Evolutionary conservation across 805 yeast genomes (phyloP).

Genomic region (Metschnikowia dekortorum): DNA sequence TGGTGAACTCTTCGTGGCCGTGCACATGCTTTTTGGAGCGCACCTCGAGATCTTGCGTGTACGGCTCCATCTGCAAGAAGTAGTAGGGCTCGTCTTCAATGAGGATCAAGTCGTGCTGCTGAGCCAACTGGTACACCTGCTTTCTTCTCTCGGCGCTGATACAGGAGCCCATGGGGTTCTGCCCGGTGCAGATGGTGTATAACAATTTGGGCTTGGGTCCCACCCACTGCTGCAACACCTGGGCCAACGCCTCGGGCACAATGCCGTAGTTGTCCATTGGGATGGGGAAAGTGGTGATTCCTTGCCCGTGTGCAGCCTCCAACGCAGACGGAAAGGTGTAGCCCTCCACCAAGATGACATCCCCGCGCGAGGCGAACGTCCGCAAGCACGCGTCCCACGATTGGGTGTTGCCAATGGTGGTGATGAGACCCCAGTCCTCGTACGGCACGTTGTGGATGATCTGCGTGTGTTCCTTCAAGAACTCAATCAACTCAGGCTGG

Average conservation of each 20-base stretch:
- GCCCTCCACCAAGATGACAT: constrained; percentile 78
- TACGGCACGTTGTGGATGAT: constrained; percentile 43
- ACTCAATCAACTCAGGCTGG: constrained; percentile 61
- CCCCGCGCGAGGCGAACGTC: constrained; percentile 74
- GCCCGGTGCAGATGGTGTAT: constrained; percentile 94
- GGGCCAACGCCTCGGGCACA: constrained; percentile 63
- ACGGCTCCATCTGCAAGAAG: constrained; percentile 88
- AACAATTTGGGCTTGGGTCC: constrained; percentile 76
- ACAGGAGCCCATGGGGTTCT: constrained; percentile 95
- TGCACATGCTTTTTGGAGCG: constrained; percentile 32
- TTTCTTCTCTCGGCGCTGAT: constrained; percentile 72
- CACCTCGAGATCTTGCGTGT: constrained; percentile 41
- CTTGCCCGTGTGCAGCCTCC: constrained; percentile 74
- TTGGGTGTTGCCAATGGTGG: constrained; percentile 85
- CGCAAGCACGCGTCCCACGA: constrained; percentile 81
- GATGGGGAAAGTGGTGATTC: constrained; percentile 64
- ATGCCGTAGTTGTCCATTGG: constrained; percentile 78
- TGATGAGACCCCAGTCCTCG: constrained; percentile 63
- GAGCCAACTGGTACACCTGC: constrained; percentile 71
- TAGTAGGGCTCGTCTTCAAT: constrained; percentile 97
- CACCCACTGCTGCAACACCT: constrained; percentile 64
- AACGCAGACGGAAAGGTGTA: constrained; percentile 79
- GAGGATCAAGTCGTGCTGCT: constrained; percentile 79
- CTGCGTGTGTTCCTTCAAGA: constrained; percentile 72
- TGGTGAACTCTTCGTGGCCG: constrained; percentile 60